phyloP scores from a whole-genome alignment of 208 protist species.

The Leptomonas pyrrhocoris region DNA sequence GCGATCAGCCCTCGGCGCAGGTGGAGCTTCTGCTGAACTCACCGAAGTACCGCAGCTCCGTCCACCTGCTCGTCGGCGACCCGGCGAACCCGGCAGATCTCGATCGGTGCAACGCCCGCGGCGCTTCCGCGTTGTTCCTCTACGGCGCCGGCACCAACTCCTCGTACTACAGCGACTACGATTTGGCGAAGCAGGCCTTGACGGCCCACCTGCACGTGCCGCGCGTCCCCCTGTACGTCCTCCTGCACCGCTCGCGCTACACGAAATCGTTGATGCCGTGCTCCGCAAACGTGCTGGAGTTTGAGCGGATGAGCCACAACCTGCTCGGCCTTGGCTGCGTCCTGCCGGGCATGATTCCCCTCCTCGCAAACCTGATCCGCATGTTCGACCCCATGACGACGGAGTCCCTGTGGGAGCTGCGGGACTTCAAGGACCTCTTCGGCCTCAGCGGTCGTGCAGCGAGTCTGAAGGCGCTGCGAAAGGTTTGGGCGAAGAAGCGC shows the following conservation, averaged over 20 bases:
- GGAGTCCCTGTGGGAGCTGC: slow-evolving; percentile 31
- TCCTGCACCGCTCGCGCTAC: slow-evolving; percentile 48
- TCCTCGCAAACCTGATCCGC: slow-evolving; percentile 41
- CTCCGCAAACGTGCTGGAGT: slow-evolving; percentile 34
- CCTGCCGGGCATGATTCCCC: slow-evolving; percentile 39
- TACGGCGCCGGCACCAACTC: slow-evolving; percentile 39
- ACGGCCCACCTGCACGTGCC: slow-evolving; percentile 25
- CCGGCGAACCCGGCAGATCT: slow-evolving; percentile 28
- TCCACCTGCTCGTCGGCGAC: slow-evolving; percentile 37
- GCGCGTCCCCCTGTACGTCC: slow-evolving; percentile 35
- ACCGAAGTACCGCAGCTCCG: slow-evolving; percentile 42
- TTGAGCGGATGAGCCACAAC: slow-evolving; percentile 50
- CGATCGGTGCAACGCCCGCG: slow-evolving; percentile 45
- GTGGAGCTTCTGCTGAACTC: slow-evolving; percentile 41
- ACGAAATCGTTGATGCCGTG: slow-evolving; percentile 39
- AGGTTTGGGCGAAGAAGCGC: slow-evolving; percentile 38
- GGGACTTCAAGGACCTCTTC: slow-evolving; percentile 45
- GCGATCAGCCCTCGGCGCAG: slow-evolving; percentile 33
- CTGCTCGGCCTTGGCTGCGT: slow-evolving; percentile 42
- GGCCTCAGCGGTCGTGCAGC: slow-evolving; percentile 29
- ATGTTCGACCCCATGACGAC: slow-evolving; percentile 42
- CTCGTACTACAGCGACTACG: slow-evolving; percentile 48
- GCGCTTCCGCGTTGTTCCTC: slow-evolving; percentile 44
- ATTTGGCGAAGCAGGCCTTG: slow-evolving; percentile 34
- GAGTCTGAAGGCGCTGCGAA: slow-evolving; percentile 29